phyloP scores from a whole-genome alignment of 805 yeast genomes.

The Teunomyces kruisii region DNA sequence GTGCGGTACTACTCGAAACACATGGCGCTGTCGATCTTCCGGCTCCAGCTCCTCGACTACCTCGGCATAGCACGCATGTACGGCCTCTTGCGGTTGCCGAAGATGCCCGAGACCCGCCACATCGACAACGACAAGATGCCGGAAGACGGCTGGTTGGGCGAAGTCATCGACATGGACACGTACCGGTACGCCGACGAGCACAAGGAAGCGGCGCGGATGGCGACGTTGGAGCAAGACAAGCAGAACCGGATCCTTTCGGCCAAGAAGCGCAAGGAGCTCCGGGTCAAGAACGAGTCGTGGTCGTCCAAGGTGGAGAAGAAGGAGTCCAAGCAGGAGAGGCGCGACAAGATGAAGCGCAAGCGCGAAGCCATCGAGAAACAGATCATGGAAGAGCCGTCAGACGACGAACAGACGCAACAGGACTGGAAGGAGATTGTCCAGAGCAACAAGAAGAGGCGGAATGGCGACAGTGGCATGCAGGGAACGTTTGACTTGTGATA shows the following conservation, averaged over 20 bases:
- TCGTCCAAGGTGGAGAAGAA: slow-evolving; percentile 65
- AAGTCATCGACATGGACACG: slow-evolving; percentile 62
- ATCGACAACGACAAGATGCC: slow-evolving; percentile 52
- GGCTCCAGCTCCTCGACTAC: slow-evolving; percentile 70
- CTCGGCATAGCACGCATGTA: slow-evolving; percentile 70
- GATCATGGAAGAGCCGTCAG: slow-evolving; percentile 44
- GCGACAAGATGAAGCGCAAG: slow-evolving; percentile 65
- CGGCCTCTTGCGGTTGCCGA: slow-evolving; percentile 81
- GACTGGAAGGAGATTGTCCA: slow-evolving; percentile 90
- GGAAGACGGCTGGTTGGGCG: slow-evolving; percentile 73
- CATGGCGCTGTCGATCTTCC: slow-evolving; percentile 81
- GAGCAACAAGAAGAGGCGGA: slow-evolving; percentile 58
- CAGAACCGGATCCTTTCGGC: slow-evolving; percentile 37
- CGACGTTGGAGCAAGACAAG: slow-evolving; percentile 52
- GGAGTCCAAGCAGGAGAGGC: slow-evolving; percentile 60
- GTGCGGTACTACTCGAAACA: slow-evolving; percentile 85
- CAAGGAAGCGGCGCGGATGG: slow-evolving; percentile 62
- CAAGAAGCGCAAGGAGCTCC: slow-evolving; percentile 42
- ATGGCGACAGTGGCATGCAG: slow-evolving; percentile 32
- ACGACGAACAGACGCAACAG: slow-evolving; percentile 45
- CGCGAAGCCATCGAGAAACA: slow-evolving; percentile 66
- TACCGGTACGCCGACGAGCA: slow-evolving; percentile 63
- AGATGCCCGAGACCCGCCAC: slow-evolving; percentile 84
- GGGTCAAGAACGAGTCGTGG: slow-evolving; percentile 71
- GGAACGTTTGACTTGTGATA: slow-evolving; percentile 55